These are phyloP conservation scores for Ceratocystis cacaofunesta DNA, from an alignment of 2,329 filamentous ascomycete genomes.

Conservation along the genomic window DNA sequence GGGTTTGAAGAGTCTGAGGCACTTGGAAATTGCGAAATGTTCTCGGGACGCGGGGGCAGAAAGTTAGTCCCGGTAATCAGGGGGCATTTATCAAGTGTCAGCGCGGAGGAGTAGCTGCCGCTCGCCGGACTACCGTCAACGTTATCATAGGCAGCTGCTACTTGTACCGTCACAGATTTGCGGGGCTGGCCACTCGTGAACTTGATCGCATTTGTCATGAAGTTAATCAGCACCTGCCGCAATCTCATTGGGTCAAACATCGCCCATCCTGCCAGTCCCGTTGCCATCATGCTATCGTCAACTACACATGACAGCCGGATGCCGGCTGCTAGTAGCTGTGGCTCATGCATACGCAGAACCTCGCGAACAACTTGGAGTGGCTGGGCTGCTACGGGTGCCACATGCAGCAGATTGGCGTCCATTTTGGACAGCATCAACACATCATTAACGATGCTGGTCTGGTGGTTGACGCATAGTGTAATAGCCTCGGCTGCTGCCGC, in stretches of 20 bases:
- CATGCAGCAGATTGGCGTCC: slow-evolving; percentile 54
- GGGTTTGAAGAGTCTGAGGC: too few relatives aligned
- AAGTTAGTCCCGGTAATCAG: slow-evolving; percentile 7
- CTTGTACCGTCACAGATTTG: slow-evolving; percentile 45
- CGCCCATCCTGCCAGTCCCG: slow-evolving; percentile 45
- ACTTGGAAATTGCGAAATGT: slow-evolving; percentile 16
- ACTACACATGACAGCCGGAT: slow-evolving; percentile 57
- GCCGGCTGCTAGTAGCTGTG: slow-evolving; percentile 55
- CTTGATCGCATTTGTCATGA: slow-evolving; percentile 54
- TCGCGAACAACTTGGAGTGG: slow-evolving; percentile 52
- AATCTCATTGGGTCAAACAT: slow-evolving; percentile 61
- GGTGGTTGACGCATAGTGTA: slow-evolving; percentile 62
- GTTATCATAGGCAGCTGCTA: slow-evolving; percentile 46
- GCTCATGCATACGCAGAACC: slow-evolving; percentile 65
- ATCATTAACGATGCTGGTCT: slow-evolving; percentile 58
- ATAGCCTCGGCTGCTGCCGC: slow-evolving; percentile 72
- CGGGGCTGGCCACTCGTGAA: slow-evolving; percentile 47
- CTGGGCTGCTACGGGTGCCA: slow-evolving; percentile 55
- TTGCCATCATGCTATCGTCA: slow-evolving; percentile 48
- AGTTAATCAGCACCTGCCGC: slow-evolving; percentile 60
- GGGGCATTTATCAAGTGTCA: slow-evolving; percentile 24
- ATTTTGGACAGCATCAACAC: slow-evolving; percentile 53
- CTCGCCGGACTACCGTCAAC: slow-evolving; percentile 37
- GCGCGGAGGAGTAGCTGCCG: slow-evolving; percentile 43
- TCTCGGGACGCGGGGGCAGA: slow-evolving; percentile 5